phyloP scores from a whole-genome alignment of 192 early-diverging fungal genomes.

The Backusella tuberculispora region DNA sequence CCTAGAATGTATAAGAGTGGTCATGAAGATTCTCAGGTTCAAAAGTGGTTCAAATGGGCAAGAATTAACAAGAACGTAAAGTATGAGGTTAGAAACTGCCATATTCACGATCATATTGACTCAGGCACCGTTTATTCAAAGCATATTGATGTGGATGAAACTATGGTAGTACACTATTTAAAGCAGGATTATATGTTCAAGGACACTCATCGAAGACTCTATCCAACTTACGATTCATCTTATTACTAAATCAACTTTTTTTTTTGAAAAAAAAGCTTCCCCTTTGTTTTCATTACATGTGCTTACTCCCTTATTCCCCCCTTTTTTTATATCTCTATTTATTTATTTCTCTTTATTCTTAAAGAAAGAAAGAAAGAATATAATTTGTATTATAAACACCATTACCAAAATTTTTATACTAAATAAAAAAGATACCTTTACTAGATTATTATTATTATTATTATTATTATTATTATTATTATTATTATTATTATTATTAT shows the following conservation, averaged over 20 bases:
- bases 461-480: background rate
- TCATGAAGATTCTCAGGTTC: conserved; percentile 40
- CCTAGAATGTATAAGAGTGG: conserved; percentile 30
- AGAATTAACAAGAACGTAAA: conserved; percentile 27
- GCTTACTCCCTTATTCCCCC: background rate
- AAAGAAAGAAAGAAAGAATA: background rate
- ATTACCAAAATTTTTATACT: background rate
- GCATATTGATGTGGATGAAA: conserved; percentile 23
- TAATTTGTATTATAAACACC: conserved; percentile 6
- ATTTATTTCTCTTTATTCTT: background rate
- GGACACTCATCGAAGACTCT: conserved; percentile 17
- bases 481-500: conserved; percentile 7
- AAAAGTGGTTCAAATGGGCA: conserved; percentile 40
- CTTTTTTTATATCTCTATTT: background rate
- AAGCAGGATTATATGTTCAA: conserved; percentile 32
- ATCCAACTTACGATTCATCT: conserved; percentile 1
- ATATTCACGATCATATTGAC: conserved; percentile 34
- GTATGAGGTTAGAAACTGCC: conserved; percentile 36
- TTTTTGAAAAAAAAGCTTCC: background rate
- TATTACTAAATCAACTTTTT: conserved; percentile 7
- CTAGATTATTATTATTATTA: conserved; percentile 1
- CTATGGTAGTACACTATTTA: conserved; percentile 33
- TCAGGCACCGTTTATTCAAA: conserved; percentile 35
- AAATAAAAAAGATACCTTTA: conserved; percentile 16
- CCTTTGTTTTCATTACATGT: conserved; percentile 10